Evolutionary conservation across 495 filamentous ascomycete species (phyloP).

Genomic region (Penicillium desertorum): DNA sequence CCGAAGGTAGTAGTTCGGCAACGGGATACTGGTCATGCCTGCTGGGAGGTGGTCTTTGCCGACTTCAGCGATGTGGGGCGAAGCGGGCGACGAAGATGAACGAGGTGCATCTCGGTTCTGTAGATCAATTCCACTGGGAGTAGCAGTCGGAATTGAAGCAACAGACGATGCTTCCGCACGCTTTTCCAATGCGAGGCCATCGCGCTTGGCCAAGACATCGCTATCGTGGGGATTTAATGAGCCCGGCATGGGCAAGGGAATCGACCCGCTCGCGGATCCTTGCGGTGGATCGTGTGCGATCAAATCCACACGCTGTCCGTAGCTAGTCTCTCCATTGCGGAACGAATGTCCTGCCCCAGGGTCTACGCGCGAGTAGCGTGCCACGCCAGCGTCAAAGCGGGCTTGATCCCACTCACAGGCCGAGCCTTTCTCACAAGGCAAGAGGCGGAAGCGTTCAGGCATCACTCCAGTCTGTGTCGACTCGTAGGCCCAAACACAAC

Average conservation of each 20-base stretch:
- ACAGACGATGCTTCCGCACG: neutral
- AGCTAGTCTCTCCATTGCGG: conserved; percentile 26
- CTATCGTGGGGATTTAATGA: conserved; percentile 29
- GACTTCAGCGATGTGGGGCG: conserved; percentile 17
- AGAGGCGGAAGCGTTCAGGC: conserved; percentile 70
- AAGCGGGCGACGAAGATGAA: conserved; percentile 12
- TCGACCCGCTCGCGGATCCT: conserved; percentile 5
- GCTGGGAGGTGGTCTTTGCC: conserved; percentile 59
- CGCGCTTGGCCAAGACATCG: conserved; percentile 21
- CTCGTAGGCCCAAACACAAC: conserved; percentile 93
- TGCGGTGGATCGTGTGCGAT: conserved; percentile 10
- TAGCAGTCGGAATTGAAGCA: neutral
- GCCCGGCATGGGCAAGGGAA: conserved; percentile 31
- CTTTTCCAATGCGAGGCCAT: conserved; percentile 14
- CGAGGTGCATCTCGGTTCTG: conserved; percentile 26
- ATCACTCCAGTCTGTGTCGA: conserved; percentile 80
- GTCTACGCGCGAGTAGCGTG: conserved; percentile 38
- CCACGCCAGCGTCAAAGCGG: conserved; percentile 50
- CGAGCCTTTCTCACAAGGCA: conserved; percentile 64
- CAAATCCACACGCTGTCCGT: conserved; percentile 31
- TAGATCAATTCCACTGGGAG: neutral
- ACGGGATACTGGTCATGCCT: conserved; percentile 62
- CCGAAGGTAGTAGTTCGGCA: conserved; percentile 73
- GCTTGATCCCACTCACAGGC: conserved; percentile 79
- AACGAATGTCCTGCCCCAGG: conserved; percentile 41